Base-by-base conservation (phyloP, 441 rosid genomes). In the Flueggea neowawraea region DNA sequence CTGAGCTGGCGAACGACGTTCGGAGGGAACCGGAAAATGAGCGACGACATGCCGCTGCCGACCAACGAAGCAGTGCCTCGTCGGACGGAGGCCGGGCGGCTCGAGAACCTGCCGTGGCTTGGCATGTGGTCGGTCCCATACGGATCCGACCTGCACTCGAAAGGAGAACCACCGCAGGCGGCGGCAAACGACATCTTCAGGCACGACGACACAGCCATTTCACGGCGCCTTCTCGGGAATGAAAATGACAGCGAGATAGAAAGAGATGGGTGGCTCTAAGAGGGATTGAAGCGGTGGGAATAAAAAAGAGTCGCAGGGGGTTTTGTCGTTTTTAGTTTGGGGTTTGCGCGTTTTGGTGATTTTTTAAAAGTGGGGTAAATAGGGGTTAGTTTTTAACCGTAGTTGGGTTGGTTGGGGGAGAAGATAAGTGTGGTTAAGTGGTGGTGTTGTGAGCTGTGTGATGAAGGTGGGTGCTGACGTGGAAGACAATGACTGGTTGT, bases 1-100 rank as follows among this genome's bases (percentile, higher is more conserved):
- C 97, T 89, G 43, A 95, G 90, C 86, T 95, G 97, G 68, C 96
- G 97, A 22, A 88, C 96, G 68, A 89, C 89, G 75, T 95, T 95
- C 0, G 97, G 98, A 6, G 99, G 99, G 62, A 95, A 95, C 63
- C 79, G 83, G 65, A 89, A 56, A 70, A 95, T 94, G 77, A 77
- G 72, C 33, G 96, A 86, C 9, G 93, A 85, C 16, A 83, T 49
- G 12, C 87, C 74, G 15, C 85, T 79, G 69, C 78, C 57, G 11
- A 53, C 59, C 60, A 77, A 77, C 12, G 83, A 60, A 16, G 78
- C 52, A n/a, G 71, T 2, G 13, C 64, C 66, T 11, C 59, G 56
- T 33, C 78, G 66, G 48, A 54, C 39, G 58, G 74, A 58, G 55
- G 69, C 58, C 73, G 69, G 49, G 28, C 78, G 80, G 50, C 61